Percentiles rank a stretch among this genome's conserved stretches.
phyloP scores from a whole-genome alignment of 2,329 filamentous ascomycete species.

The Basipetospora chlamydospora region DNA sequence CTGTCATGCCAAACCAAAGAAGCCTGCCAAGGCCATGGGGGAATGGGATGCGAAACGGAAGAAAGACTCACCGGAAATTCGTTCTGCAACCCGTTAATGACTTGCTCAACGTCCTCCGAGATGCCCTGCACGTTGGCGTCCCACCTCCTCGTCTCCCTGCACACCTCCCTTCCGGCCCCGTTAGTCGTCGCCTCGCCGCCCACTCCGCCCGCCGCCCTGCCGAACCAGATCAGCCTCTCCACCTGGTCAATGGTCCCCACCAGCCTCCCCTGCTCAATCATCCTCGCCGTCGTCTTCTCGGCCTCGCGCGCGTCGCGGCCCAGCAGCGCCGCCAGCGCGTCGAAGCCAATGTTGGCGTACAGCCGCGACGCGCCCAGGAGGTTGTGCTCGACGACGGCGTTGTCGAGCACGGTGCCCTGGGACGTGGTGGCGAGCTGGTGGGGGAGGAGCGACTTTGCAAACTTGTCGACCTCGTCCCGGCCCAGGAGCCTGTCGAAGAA shows the following conservation, averaged over 20 bases:
- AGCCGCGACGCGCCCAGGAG: conserved; percentile 70
- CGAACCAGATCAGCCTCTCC: conserved; percentile 73
- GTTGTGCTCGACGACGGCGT: conserved; percentile 93
- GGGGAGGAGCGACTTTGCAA: conserved; percentile 63
- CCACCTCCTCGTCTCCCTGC: conserved; percentile 69
- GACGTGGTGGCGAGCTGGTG: conserved; percentile 84
- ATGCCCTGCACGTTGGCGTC: conserved; percentile 76
- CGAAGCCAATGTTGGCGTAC: conserved; percentile 64
- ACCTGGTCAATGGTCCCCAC: conserved; percentile 91
- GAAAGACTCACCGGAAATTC: conserved; percentile 50
- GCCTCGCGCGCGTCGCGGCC: conserved; percentile 68
- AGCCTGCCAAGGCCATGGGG: too few species aligned
- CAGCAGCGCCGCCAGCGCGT: conserved; percentile 61
- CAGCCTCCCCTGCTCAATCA: conserved; percentile 90
- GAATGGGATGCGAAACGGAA: conserved; percentile 8
- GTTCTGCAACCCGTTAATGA: conserved; percentile 66
- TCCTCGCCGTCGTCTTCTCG: conserved; percentile 80
- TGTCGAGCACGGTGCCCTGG: conserved; percentile 86
- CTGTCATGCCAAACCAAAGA: too few species aligned
- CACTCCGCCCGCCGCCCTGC: conserved; percentile 46
- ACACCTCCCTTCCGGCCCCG: background rate
- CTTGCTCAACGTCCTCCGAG: conserved; percentile 78
- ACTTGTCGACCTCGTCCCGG: conserved; percentile 70
- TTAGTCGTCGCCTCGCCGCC: too few species aligned
- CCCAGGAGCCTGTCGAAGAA: conserved; percentile 78